phyloP scores from a whole-genome alignment of 768 basidiomycete genomes.

The Phlebiopsis flavidoalba region DNA sequence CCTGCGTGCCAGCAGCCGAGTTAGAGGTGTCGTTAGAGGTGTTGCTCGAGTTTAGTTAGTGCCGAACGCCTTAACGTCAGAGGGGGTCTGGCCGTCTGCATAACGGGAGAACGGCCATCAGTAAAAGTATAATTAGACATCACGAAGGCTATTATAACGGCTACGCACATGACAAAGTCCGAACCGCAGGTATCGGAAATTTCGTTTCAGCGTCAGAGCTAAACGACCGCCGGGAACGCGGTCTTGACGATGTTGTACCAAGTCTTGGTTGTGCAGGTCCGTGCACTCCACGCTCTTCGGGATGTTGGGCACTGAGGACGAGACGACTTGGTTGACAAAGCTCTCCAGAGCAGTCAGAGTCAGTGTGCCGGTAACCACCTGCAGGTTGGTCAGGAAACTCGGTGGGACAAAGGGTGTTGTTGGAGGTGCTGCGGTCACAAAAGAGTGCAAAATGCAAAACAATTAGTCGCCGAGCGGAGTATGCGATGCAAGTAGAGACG shows the following conservation, averaged over 20 bases:
- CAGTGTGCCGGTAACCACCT: constrained; percentile 31
- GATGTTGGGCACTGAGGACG: constrained; percentile 14
- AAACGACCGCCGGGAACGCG: constrained; percentile 18
- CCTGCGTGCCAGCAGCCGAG: not conserved
- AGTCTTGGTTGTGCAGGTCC: constrained; percentile 29
- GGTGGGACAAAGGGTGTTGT: constrained; percentile 48
- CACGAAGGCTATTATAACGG: not conserved
- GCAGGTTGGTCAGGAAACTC: constrained; percentile 50
- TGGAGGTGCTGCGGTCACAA: constrained; percentile 26
- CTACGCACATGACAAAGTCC: constrained; percentile 25
- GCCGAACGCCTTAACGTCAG: constrained; percentile 23
- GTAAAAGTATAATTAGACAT: not conserved
- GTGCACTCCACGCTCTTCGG: constrained; percentile 25
- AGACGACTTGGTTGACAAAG: constrained; percentile 8
- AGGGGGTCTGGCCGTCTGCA: constrained; percentile 24
- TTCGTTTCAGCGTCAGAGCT: constrained; percentile 11
- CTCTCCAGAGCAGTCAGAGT: constrained; percentile 16
- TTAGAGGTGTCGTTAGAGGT: constrained; percentile 2
- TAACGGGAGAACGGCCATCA: not conserved
- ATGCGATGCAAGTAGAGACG: constrained; percentile 22
- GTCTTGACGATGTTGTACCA: constrained; percentile 23
- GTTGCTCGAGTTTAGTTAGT: constrained; percentile 10
- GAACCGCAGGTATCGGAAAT: constrained; percentile 24
- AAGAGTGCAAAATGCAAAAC: not conserved
- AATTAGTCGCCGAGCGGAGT: not conserved